These are phyloP conservation scores for Tetrahymena borealis DNA, from an alignment of 73 alveolate genomes.

Conservation along the genomic window DNA sequence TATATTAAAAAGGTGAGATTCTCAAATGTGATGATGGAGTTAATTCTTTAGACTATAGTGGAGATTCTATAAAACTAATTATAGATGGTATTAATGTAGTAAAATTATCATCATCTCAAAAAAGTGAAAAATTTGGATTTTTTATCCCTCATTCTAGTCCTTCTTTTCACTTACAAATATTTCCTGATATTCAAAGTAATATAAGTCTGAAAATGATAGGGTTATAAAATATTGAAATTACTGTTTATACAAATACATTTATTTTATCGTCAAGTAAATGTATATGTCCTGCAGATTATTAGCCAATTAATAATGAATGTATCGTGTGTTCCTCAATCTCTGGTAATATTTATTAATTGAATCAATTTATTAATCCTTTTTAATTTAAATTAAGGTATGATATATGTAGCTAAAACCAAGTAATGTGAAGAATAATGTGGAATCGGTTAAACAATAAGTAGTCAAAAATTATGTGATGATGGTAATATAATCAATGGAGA, in stretches of 20 bases:
- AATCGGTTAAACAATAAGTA: slow-evolving; percentile 5
- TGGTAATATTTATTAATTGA: not conserved
- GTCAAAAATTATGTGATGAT: slow-evolving; percentile 49
- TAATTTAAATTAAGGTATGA: not conserved
- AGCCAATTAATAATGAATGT: not conserved
- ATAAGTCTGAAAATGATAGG: not conserved
- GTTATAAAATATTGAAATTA: not conserved
- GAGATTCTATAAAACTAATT: not conserved
- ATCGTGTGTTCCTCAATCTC: not conserved
- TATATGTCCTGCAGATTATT: not conserved
- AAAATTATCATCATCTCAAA: not conserved
- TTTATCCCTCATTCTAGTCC: not conserved
- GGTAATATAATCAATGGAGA: slow-evolving; percentile 47
- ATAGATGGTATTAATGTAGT: not conserved
- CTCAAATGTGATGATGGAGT: not conserved
- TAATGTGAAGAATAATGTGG: slow-evolving; percentile 17
- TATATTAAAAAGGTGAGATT: not conserved
- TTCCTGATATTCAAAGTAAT: not conserved
- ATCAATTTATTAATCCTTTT: not conserved
- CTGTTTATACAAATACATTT: not conserved
- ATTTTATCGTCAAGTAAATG: not conserved
- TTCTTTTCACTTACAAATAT: not conserved
- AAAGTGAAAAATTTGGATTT: not conserved
- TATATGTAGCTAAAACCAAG: not conserved
- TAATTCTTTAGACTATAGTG: not conserved